A percentile compares a stretch with the other conserved stretches of the same genome.
phyloP scores from a whole-genome alignment of 2,329 filamentous ascomycete genomes.

The Fusarium chlamydosporum region DNA sequence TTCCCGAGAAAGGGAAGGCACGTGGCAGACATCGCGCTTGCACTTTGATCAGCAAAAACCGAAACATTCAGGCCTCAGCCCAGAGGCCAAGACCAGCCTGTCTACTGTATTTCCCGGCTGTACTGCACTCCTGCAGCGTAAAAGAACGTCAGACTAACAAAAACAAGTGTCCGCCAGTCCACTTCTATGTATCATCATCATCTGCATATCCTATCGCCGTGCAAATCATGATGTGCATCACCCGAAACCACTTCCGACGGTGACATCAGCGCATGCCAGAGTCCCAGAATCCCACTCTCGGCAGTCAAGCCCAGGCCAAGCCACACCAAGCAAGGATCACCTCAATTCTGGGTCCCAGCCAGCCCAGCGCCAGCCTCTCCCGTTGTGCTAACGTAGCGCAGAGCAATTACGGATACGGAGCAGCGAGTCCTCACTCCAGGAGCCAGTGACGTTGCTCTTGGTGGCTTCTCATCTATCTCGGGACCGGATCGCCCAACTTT shows the following conservation, averaged over 20 bases:
- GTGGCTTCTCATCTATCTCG: conserved; percentile 4
- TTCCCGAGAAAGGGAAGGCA: conserved; percentile 25
- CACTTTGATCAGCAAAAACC: background rate
- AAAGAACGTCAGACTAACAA: conserved; percentile 2
- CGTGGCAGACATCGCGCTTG: conserved; percentile 30
- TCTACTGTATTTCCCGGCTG: too few species aligned
- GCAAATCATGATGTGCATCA: conserved; percentile 33
- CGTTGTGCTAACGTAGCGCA: conserved; percentile 22
- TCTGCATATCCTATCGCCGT: conserved; percentile 12
- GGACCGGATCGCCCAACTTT: background rate
- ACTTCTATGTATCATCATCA: conserved; percentile 13
- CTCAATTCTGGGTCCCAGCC: conserved; percentile 4
- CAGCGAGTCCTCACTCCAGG: conserved; percentile 9
- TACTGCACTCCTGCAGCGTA: background rate
- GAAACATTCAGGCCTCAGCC: conserved; percentile 30
- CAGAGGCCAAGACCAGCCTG: conserved; percentile 6
- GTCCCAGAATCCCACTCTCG: conserved; percentile 5
- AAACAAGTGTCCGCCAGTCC: conserved; percentile 6
- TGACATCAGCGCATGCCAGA: conserved; percentile 30
- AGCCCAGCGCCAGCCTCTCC: conserved; percentile 36
- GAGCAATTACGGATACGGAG: background rate
- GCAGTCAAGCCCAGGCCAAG: conserved; percentile 21
- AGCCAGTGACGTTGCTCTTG: conserved; percentile 1
- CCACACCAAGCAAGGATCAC: conserved; percentile 21
- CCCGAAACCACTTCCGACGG: conserved; percentile 7